A percentile compares a stretch with the other conserved stretches of the same genome.
phyloP scores from a whole-genome alignment of 176 grass and related monocot genomes.

The Musa schizocarpa region DNA sequence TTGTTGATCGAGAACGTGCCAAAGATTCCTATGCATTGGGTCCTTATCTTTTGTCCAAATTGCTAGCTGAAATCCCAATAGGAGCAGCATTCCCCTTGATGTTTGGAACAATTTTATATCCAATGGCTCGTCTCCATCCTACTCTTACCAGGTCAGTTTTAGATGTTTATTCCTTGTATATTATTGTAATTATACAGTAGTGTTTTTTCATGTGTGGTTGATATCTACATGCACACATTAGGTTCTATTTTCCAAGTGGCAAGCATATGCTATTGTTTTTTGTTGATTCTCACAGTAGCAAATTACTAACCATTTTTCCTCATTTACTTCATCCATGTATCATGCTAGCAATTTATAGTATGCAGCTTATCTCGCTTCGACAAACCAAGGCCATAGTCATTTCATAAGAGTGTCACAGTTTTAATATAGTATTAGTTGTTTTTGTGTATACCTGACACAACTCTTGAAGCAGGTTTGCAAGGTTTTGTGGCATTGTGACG shows the following conservation, averaged over 20 bases:
- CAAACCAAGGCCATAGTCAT: not conserved
- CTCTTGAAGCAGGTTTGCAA: slow-evolving; percentile 50
- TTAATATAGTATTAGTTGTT: not conserved
- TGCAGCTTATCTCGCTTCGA: not conserved
- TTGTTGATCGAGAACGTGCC: slow-evolving; percentile 83
- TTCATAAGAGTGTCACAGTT: not conserved
- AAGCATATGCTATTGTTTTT: too few species aligned
- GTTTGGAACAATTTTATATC: slow-evolving; percentile 91
- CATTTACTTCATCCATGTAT: too few species aligned
- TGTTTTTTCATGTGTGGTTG: not conserved
- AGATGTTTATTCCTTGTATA: not conserved
- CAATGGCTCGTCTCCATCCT: slow-evolving; percentile 89
- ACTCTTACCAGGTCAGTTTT: slow-evolving; percentile 58
- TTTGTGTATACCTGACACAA: not conserved
- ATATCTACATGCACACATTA: not conserved
- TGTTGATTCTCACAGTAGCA: too few species aligned
- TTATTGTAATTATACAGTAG: not conserved
- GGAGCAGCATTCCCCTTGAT: slow-evolving; percentile 85
- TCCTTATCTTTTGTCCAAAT: slow-evolving; percentile 90
- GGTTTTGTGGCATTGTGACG: slow-evolving; percentile 86
- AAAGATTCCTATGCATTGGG: slow-evolving; percentile 79
- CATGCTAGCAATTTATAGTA: not conserved
- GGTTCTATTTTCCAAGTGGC: too few species aligned
- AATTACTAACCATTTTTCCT: too few species aligned
- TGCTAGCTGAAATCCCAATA: slow-evolving; percentile 80